A percentile compares a stretch with the other conserved stretches of the same genome.
Conservation (phyloP, 345 rosid species). For the Angophora floribunda region DNA sequence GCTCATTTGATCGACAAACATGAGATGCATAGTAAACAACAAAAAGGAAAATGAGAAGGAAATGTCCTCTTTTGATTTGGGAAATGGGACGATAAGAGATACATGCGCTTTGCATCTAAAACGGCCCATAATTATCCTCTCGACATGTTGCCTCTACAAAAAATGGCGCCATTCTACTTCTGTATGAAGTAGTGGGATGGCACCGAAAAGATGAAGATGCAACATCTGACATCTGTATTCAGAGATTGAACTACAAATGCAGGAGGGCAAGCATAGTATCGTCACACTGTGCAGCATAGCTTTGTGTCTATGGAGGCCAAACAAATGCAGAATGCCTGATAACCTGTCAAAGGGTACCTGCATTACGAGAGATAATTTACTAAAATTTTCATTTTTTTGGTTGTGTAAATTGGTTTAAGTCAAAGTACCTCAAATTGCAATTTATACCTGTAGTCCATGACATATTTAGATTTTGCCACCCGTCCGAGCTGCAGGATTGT, state of each 20-base stretch:
- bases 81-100: neutral
- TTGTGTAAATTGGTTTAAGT: neutral
- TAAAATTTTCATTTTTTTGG: neutral
- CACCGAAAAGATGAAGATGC: neutral
- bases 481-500: slow-evolving; percentile 87
- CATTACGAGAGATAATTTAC: neutral
- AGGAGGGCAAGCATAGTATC: neutral
- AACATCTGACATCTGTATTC: slow-evolving; percentile 9
- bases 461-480: slow-evolving; percentile 59
- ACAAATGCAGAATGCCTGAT: slow-evolving; percentile 81
- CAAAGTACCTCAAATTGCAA: neutral
- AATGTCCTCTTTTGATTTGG: neutral
- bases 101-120: neutral
- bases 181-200: neutral
- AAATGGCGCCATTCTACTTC: neutral
- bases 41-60: neutral
- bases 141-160: neutral
- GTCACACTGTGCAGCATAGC: slow-evolving; percentile 71
- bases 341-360: slow-evolving; percentile 86
- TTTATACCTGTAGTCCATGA: slow-evolving; percentile 74
- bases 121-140: neutral
- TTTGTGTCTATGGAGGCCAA: slow-evolving; percentile 88
- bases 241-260: slow-evolving; percentile 37
- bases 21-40: neutral
- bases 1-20: neutral